phyloP scores from a whole-genome alignment of 352 stramenopile species.

The Globisporangium spinosum region DNA sequence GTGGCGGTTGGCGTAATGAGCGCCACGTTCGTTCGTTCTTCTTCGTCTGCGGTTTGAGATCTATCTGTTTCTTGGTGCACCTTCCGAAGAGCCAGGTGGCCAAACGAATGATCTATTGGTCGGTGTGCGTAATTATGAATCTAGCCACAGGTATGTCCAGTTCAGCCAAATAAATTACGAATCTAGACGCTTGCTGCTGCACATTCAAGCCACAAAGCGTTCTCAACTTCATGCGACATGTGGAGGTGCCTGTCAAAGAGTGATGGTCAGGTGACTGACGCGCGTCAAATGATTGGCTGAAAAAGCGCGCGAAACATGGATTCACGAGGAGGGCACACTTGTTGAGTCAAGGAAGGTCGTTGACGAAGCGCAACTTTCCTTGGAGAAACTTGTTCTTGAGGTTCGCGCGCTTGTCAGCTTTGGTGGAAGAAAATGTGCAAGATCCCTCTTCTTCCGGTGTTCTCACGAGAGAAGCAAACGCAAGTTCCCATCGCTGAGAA shows the following conservation, averaged over 20 bases:
- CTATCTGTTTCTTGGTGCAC: not conserved
- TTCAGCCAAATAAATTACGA: not conserved
- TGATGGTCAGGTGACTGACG: not conserved
- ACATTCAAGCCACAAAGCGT: not conserved
- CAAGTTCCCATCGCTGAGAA: not conserved
- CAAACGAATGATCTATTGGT: not conserved
- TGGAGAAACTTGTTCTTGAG: not conserved
- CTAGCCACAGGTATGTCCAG: not conserved
- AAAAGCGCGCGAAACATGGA: not conserved
- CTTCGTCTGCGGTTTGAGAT: not conserved
- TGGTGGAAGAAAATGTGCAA: not conserved
- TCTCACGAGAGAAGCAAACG: not conserved
- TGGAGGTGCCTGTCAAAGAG: conserved; percentile 9
- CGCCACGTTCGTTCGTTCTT: not conserved
- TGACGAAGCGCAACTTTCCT: too few relatives aligned
- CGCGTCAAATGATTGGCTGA: conserved; percentile 5
- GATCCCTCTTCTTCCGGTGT: not conserved
- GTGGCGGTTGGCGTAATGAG: not conserved
- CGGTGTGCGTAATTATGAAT: not conserved
- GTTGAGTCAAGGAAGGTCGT: not conserved
- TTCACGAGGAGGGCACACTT: not conserved
- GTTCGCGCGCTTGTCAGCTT: not conserved
- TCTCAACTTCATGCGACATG: not conserved
- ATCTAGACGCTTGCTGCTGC: not conserved
- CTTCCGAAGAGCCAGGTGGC: not conserved